Evolutionary conservation across 345 rosid species (phyloP).

Genomic region (Lepidium africanum): DNA sequence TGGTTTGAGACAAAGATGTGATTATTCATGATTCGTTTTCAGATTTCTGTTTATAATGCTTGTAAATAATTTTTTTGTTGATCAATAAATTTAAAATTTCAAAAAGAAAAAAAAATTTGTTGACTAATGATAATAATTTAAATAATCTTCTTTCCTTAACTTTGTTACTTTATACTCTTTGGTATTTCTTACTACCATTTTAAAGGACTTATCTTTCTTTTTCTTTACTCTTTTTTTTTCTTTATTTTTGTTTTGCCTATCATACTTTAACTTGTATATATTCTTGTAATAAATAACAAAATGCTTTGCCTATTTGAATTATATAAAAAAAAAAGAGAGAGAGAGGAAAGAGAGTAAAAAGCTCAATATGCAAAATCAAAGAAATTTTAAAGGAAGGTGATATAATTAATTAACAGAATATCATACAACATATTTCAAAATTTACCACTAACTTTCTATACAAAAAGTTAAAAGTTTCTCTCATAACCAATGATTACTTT

Average conservation of each 20-base stretch:
- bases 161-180: neutral
- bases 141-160: neutral
- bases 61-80: no score
- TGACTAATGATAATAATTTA: neutral
- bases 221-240: neutral
- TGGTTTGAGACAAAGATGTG: no score
- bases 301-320: neutral
- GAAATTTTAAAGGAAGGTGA: conserved; percentile 1
- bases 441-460: conserved; percentile 3
- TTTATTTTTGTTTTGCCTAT: conserved; percentile 5
- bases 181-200: neutral
- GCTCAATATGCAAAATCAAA: neutral
- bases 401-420: neutral
- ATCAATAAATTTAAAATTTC: no score
- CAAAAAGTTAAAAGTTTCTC: conserved; percentile 14
- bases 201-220: neutral
- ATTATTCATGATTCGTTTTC: no score
- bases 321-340: neutral
- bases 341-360: neutral
- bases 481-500: conserved; percentile 13
- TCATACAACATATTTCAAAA: conserved; percentile 13
- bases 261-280: neutral
- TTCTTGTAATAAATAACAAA: neutral
- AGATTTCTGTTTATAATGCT: no score
- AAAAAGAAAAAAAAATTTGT: no score